Conservation (phyloP, 257 asterid genomes). For the Fraxinus cuspidata region DNA sequence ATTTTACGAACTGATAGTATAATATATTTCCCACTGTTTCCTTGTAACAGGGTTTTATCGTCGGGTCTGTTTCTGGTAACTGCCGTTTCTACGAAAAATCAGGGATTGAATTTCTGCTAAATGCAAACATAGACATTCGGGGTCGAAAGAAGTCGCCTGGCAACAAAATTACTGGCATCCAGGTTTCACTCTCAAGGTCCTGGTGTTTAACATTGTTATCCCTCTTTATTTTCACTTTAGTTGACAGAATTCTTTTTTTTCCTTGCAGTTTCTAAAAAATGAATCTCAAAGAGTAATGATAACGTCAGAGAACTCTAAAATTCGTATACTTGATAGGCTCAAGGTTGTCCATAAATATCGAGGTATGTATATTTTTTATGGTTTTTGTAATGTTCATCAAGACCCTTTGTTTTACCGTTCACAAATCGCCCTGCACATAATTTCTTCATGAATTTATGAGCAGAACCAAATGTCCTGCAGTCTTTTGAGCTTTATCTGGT, state of each 20-base stretch:
- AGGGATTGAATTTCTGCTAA: constrained; percentile 36
- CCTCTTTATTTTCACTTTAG: background rate
- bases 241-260: constrained; percentile 19
- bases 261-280: constrained; percentile 53
- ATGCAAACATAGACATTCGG: too few species aligned
- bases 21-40: background rate
- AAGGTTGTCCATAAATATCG: constrained; percentile 69
- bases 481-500: too few species aligned
- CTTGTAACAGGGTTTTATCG: constrained; percentile 62
- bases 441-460: too few species aligned
- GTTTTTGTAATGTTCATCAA: background rate
- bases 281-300: constrained; percentile 64
- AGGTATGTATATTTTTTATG: constrained; percentile 40
- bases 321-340: constrained; percentile 69
- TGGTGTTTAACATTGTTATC: background rate
- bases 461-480: too few species aligned
- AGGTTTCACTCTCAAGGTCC: background rate
- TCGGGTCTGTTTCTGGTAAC: constrained; percentile 72
- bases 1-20: background rate
- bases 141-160: too few species aligned
- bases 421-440: too few species aligned
- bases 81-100: constrained; percentile 69
- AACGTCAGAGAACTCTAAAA: constrained; percentile 77
- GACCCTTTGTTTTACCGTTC: background rate
- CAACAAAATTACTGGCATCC: too few species aligned